Evolutionary conservation across 1,139 yeast genomes (phyloP).

Genomic region (Yamadazyma taylorii): DNA sequence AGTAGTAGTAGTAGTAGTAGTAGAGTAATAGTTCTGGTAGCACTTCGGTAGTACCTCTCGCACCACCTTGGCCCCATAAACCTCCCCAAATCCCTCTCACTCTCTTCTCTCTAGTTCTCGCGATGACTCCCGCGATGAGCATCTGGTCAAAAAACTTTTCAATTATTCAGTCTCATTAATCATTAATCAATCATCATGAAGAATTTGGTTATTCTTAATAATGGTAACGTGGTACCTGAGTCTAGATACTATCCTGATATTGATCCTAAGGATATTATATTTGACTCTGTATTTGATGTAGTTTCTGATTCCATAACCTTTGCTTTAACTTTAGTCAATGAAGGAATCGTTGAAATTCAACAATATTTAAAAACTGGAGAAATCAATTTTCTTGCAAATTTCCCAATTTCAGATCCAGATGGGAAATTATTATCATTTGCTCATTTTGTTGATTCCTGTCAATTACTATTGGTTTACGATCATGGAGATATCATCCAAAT

Average conservation of each 20-base stretch:
- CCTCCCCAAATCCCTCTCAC: background rate
- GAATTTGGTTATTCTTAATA: slow-evolving; percentile 57
- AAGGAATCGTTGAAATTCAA: slow-evolving; percentile 52
- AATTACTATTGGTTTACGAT: slow-evolving; percentile 59
- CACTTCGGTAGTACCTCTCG: too few relatives aligned
- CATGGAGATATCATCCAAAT: slow-evolving; percentile 72
- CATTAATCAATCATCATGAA: slow-evolving; percentile 41
- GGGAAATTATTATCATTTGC: slow-evolving; percentile 45
- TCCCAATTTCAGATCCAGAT: slow-evolving; percentile 36
- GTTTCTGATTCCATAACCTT: slow-evolving; percentile 72
- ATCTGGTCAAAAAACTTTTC: slow-evolving; percentile 2
- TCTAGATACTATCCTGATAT: slow-evolving; percentile 62
- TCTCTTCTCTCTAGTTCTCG: background rate
- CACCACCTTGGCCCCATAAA: background rate
- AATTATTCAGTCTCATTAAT: background rate
- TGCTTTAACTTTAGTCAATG: slow-evolving; percentile 61
- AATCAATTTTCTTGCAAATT: slow-evolving; percentile 53
- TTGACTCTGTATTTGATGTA: slow-evolving; percentile 78
- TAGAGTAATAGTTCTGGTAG: too few relatives aligned
- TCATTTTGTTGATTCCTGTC: slow-evolving; percentile 66
- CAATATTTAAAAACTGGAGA: slow-evolving; percentile 61
- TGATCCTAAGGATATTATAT: slow-evolving; percentile 56
- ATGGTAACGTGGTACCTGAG: slow-evolving; percentile 51
- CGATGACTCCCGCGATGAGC: background rate
- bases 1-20: too few relatives aligned